Base-by-base conservation (phyloP, 176 grass and related monocot species). In the Dendrocalamus sinicus region DNA sequence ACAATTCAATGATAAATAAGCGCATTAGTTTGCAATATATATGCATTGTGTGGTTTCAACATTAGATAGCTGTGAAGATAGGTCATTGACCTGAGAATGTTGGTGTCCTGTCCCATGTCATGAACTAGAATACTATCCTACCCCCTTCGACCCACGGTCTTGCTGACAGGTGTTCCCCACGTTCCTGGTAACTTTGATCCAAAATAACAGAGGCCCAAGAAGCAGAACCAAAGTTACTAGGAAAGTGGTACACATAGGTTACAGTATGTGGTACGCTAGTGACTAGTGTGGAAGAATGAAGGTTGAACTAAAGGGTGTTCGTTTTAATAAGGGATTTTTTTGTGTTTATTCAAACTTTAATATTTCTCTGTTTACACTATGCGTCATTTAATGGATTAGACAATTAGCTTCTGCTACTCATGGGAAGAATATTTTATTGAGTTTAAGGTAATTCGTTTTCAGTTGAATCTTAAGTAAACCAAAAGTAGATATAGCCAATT, bases 401-500 rank as follows among this genome's bases (percentile, higher is more conserved):
- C 23, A 73, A 9, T 73, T 45, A 78, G n/a, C n/a, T 62, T 61
- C 76, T 78, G 22, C 76, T 46, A 45, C 58, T 28, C 41, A 78
- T 47, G 60, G 14, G 14, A 63, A 63, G 4, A 14, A 11, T 24
- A 28, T 20, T 50, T 58, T 15, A 73, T 30, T 51, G 13, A 35
- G 32, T 47, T 73, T 52, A 50, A 74, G 14, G 2, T 32, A 60
- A 11, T 60, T 19, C 1, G 8, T 77, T n/a, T 77, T 45, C 3
- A 1, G 64, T 48, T 78, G 23, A 57, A 61, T 26, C 48, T 67
- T 45, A 77, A 46, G 43, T 74, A 67, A 22, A 12, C 8, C 3
- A 65, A 28, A 81, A 62, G 45, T 78, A 79, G 46, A 80, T 64
- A 86, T 5, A 32, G 47, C 19, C 65, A 60, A 71, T 26, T 79